Base-by-base conservation (phyloP, 2,329 filamentous ascomycete genomes). In the Paracoccidioides brasiliensis region DNA sequence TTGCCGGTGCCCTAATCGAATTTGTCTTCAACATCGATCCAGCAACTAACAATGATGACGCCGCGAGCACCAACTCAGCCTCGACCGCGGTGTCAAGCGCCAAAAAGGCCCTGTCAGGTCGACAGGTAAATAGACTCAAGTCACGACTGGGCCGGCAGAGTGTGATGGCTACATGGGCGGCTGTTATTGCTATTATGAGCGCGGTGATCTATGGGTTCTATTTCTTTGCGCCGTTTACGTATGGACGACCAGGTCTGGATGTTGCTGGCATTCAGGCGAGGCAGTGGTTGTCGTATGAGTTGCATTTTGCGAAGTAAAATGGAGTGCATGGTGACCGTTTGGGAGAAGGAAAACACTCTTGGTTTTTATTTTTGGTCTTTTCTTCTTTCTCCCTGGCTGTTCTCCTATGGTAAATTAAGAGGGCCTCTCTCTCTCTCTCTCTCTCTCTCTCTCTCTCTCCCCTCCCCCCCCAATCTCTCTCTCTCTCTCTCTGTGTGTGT, bases 281-380 rank as follows among this genome's bases (percentile, higher is more conserved):
- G 71, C 96, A 96, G 78, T 97, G 91, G 91, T 78, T 98, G 62
- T 87, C 88, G 61, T 98, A 97, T 70, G 93, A 98, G 70, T 79
- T 98, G 69, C 93, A 98, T 76, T 98, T 98, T 76, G 93, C 93
- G 57, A 98, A 98, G 81, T 98, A 86, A 75, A 59, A 22, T 22
- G 22, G 22, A 22, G 22, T 22, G 22, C 22, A 22, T 22, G 22
- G 22, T 22, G 22, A 22, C 22, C 22, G 22, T 22, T 22, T 22
- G 22, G 22, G 22, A 22, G 22, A 22, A 22, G 22, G 22, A 22
- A 22, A n/a, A 41, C 57, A 68, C 44, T 12, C 10, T 48, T 48
- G 44, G 30, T 2, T 10, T 48, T 33, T 4, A 4, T n/a, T 48
- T 22, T 22, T 22, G 22, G 22, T 22, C 22, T 22, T 22, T 22